These are phyloP conservation scores for Vigna reflexopilosa DNA, from an alignment of 306 rosid genomes.

Conservation along the genomic window DNA sequence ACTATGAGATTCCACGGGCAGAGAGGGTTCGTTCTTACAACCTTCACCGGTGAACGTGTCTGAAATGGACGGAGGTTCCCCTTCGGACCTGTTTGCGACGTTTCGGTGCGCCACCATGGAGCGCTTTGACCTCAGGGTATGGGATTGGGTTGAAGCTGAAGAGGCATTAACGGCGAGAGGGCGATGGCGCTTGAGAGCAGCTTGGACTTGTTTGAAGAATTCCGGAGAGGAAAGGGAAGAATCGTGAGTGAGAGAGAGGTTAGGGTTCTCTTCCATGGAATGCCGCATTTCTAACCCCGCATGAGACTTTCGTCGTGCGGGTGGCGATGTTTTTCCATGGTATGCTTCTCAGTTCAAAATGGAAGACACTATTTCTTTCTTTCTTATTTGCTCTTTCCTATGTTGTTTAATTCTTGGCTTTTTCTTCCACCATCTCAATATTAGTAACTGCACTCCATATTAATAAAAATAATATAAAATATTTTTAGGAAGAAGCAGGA, in stretches of 20 bases:
- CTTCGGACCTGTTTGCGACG: neutral
- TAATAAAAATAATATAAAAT: no score
- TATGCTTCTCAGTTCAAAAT: neutral
- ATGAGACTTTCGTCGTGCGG: neutral
- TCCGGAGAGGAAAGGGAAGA: conserved; percentile 62
- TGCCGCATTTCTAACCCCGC: neutral
- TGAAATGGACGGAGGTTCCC: neutral
- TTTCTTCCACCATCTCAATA: no score
- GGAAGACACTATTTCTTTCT: no score
- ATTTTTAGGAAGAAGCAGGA: no score
- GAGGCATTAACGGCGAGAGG: conserved; percentile 23
- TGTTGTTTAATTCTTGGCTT: no score
- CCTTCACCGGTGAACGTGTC: neutral
- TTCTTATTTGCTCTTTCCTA: no score
- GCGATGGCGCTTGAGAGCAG: conserved; percentile 45
- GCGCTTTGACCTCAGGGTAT: conserved; percentile 58
- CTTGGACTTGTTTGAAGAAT: conserved; percentile 49
- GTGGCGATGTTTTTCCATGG: neutral
- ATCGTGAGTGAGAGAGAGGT: conserved; percentile 49
- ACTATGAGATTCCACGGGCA: neutral
- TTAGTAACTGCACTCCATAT: no score
- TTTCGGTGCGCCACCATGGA: conserved; percentile 55
- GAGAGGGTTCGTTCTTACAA: neutral
- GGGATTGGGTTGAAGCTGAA: conserved; percentile 50
- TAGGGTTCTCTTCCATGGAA: conserved; percentile 83